phyloP scores from a whole-genome alignment of 345 rosid species.

The Citrus australasica region DNA sequence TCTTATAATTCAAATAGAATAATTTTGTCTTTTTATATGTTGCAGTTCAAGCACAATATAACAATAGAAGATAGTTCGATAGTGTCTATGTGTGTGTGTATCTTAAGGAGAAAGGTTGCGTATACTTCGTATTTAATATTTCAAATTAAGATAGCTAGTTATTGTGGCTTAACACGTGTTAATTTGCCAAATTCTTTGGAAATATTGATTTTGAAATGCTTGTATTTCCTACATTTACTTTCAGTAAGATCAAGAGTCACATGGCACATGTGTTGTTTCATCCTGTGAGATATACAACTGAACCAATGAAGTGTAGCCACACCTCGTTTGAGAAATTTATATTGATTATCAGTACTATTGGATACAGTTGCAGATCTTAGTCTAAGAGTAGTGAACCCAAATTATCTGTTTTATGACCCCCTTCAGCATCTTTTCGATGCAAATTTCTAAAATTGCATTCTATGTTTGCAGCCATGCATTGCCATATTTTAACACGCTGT shows the following conservation, averaged over 20 bases:
- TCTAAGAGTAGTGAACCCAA: neutral
- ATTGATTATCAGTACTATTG: neutral
- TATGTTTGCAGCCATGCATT: neutral
- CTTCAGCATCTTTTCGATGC: neutral
- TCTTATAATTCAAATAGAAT: neutral
- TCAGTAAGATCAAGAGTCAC: neutral
- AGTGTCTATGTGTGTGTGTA: neutral
- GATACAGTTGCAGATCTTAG: neutral
- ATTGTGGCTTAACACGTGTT: neutral
- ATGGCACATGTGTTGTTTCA: neutral
- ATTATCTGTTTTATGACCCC: neutral
- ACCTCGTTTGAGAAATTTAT: neutral
- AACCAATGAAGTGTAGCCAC: neutral
- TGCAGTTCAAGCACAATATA: neutral
- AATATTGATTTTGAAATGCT: neutral
- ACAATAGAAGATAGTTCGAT: neutral
- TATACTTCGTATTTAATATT: neutral
- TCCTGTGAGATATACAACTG: neutral
- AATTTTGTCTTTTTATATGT: neutral
- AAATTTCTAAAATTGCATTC: neutral
- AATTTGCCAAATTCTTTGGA: neutral
- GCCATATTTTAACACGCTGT: neutral
- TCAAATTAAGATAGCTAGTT: neutral
- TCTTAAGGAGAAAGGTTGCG: neutral
- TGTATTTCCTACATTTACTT: neutral